Base-by-base conservation (phyloP, 768 basidiomycete species). In the Pulveroboletus frians region DNA sequence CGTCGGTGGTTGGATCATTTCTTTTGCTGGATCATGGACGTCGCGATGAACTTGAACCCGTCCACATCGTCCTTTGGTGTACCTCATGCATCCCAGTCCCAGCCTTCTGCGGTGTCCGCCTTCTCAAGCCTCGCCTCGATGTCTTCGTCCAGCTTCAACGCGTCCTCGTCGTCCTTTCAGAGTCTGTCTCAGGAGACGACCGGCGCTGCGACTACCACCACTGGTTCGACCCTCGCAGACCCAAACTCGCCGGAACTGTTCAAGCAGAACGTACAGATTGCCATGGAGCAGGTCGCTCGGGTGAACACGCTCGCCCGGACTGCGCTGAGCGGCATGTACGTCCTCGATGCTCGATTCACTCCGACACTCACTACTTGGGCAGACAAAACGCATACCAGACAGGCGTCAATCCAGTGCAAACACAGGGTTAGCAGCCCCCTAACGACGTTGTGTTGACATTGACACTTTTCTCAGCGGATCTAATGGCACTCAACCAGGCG, bases 321-420 rank as follows among this genome's bases (percentile, higher is more conserved):
- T 35, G 73, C 77, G 9, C 57, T 82, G 26, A 62, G 67, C 13
- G 76, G 76, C 38, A 77, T 85, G 84, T 85, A 63, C 53, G 80
- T 68, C 8, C 13, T 11, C 18, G 2, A 9, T 0, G 7, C 13
- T 13, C 11, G 13, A 31, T 13, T 13, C 30, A 13, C 30, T 15
- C 23, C 15, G 23, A 32, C 10, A 10, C 36, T 40, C 23, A 40
- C 37, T 14, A 3, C n/a, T n/a, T 35, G 17, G 23, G 2, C 56
- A 84, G 82, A 50, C 78, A 83, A 63, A 75, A 78, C 34, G 81
- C 84, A 20, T 85, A 85, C 63, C 78, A 78, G 49, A 58, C 72
- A 0, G 79, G 77, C 23, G 76, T 69, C 43, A 79, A 69, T 45
- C 78, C 82, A 3, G 66, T 71, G 6, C 77, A 81, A 44, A 81